Evolutionary conservation across 805 yeast species (phyloP).

Genomic region (Myxozyma melibiosi): DNA sequence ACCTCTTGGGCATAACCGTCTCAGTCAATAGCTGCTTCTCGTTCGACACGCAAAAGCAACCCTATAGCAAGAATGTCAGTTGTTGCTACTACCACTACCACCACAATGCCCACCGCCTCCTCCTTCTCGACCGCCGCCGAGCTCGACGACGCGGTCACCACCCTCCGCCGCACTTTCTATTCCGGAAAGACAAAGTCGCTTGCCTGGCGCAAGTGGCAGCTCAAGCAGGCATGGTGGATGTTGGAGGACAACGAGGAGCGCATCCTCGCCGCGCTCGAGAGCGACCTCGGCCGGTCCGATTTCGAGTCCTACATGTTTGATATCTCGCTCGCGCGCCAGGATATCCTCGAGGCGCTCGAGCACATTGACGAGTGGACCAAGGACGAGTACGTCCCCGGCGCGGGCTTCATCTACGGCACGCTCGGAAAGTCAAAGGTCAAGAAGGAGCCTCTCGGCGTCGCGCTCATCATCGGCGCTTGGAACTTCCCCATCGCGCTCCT

Average conservation of each 20-base stretch:
- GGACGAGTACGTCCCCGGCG: neutral
- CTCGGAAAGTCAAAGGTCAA: neutral
- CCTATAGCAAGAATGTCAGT: too few relatives aligned
- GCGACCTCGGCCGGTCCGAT: conserved; percentile 2
- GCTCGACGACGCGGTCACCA: neutral
- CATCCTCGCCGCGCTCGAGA: neutral
- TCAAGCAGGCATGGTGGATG: conserved; percentile 13
- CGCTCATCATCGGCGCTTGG: conserved; percentile 5
- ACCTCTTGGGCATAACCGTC: too few relatives aligned
- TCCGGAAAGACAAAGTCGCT: conserved; percentile 1
- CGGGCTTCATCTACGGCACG: conserved; percentile 7
- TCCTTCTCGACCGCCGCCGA: neutral
- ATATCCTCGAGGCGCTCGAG: neutral
- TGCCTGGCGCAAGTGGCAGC: conserved; percentile 8
- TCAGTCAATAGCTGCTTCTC: too few relatives aligned
- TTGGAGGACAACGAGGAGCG: neutral
- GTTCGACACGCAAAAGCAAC: too few relatives aligned
- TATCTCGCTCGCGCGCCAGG: neutral
- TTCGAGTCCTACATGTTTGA: neutral
- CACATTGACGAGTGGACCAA: conserved; percentile 4
- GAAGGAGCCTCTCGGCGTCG: conserved; percentile 10
- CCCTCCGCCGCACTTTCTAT: conserved; percentile 1
- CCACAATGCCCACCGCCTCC: too few relatives aligned
- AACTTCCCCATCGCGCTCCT: conserved; percentile 1
- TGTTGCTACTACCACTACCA: too few relatives aligned